Evolutionary conservation across 257 asterid species (phyloP), one percentile per base, ranked within the genome.

Genomic region (Cordia subcordata): DNA sequence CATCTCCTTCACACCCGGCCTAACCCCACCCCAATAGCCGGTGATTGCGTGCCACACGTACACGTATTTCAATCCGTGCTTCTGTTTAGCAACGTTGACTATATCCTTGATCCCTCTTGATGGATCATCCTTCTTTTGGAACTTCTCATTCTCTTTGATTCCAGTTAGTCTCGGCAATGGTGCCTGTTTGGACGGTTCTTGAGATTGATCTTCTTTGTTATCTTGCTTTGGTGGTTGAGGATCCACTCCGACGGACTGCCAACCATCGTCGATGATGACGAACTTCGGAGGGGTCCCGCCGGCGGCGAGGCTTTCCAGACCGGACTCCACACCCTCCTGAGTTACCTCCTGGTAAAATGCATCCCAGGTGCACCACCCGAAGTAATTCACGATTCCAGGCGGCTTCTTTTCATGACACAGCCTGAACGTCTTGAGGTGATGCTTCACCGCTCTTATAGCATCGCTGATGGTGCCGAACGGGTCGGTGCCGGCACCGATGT

Each of bases 291-390:
- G 96, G 0, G 88, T 72, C 15, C 85, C 84, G 0, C 94, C 95
- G 1, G 81, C 68, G 2, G 83, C 49, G 21, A 88, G 90, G 58
- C 88, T 83, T 49, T 72, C 56, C 3, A 88, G 86, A 17, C 96
- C 95, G 1, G 88, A 86, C 57, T 81, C 96, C 1, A 88, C 95
- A 0, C 96, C 95, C 35, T 88, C 94, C 55, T 83, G 94, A 27
- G 95, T 81, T 22, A 88, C 96, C 27, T 88, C 90, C 37, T 85
- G 90, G 60, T 88, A 85, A 54, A 83, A 88, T 16, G 96, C 96
- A 61, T 88, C 96, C 96, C 96, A 88, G 0, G 96, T 88, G 64
- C 96, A 88, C 96, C 96, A 88, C 4, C 96, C 96, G 17, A 88
- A 88, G 67, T 65, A 85, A 64, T 85, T 94, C 35, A 83, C 76